Evolutionary conservation across 805 yeast species (phyloP).

Genomic region (Starmerella scarabaei): DNA sequence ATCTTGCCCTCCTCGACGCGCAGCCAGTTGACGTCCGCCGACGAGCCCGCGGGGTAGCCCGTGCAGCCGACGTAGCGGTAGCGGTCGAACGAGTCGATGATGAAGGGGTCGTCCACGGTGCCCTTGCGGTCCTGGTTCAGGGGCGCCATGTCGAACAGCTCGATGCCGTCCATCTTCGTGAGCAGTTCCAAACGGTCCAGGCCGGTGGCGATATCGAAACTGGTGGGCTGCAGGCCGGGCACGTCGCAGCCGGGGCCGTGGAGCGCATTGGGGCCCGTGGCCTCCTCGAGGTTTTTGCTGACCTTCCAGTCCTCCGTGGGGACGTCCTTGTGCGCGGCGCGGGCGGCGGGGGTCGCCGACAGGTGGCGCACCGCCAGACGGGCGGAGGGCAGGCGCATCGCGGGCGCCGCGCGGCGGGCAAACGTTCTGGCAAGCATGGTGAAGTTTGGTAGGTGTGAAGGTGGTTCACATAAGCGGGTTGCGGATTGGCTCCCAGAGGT

Average conservation of each 20-base stretch:
- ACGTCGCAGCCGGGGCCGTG: slow-evolving; percentile 75
- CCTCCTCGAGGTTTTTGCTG: slow-evolving; percentile 46
- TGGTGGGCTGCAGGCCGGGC: slow-evolving; percentile 65
- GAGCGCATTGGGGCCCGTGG: slow-evolving; percentile 60
- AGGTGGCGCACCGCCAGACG: slow-evolving; percentile 14
- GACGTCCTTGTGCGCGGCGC: slow-evolving; percentile 12
- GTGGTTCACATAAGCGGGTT: slow-evolving; percentile 5
- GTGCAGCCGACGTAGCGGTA: slow-evolving; percentile 95
- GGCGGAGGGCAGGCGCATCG: too few relatives aligned
- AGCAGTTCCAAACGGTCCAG: slow-evolving; percentile 88
- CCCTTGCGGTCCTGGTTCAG: slow-evolving; percentile 81
- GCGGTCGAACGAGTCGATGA: slow-evolving; percentile 82
- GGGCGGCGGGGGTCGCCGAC: slow-evolving; percentile 6
- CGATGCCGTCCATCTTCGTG: slow-evolving; percentile 92
- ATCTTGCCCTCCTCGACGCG: slow-evolving; percentile 70
- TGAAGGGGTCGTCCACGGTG: slow-evolving; percentile 76
- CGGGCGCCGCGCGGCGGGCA: slow-evolving; percentile 14
- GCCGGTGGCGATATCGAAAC: slow-evolving; percentile 95
- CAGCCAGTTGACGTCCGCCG: slow-evolving; percentile 81
- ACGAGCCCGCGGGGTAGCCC: slow-evolving; percentile 83
- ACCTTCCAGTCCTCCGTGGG: slow-evolving; percentile 16
- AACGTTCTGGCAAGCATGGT: slow-evolving; percentile 15
- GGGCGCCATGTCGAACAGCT: slow-evolving; percentile 72
- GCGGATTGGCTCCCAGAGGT: slow-evolving; percentile 4
- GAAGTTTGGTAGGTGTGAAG: background rate